These are phyloP conservation scores for Vararia minispora DNA, from an alignment of 768 basidiomycete genomes.

Conservation along the genomic window DNA sequence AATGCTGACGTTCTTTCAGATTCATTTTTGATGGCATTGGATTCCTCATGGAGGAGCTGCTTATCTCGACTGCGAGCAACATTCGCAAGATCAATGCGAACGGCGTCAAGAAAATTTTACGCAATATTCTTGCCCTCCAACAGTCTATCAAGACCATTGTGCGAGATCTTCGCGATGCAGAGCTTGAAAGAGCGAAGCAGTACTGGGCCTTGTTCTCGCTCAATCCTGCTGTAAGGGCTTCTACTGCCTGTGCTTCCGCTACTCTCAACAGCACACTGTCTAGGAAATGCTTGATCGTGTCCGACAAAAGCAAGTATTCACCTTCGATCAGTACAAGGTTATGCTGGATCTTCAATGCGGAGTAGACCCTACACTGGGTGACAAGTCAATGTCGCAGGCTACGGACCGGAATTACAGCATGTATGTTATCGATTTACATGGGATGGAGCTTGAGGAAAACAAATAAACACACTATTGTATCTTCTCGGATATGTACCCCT, in stretches of 20 bases:
- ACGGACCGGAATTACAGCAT: conserved; percentile 68
- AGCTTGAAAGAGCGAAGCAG: conserved; percentile 64
- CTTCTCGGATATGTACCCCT: background rate
- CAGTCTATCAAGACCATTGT: conserved; percentile 79
- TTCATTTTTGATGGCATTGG: conserved; percentile 85
- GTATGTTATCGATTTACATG: conserved; percentile 87
- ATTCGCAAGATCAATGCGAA: conserved; percentile 59
- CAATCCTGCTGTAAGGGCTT: conserved; percentile 54
- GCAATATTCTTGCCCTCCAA: conserved; percentile 86
- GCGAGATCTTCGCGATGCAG: conserved; percentile 44
- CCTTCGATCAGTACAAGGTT: conserved; percentile 86
- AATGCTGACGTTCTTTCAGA: conserved; percentile 27
- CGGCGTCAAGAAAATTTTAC: conserved; percentile 78
- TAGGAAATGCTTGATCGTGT: conserved; percentile 74
- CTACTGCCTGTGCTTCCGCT: background rate
- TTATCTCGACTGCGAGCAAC: conserved; percentile 64
- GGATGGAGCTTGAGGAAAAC: conserved; percentile 46
- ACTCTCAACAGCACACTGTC: background rate
- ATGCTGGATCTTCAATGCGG: conserved; percentile 89
- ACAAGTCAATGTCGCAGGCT: conserved; percentile 39
- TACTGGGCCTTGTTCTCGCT: conserved; percentile 75
- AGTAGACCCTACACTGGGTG: conserved; percentile 50
- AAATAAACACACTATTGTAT: conserved; percentile 22
- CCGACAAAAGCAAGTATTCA: conserved; percentile 51
- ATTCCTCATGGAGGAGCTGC: conserved; percentile 70